Evolutionary conservation across 2,329 filamentous ascomycete genomes (phyloP).

Genomic region (Byssochlamys sp.): DNA sequence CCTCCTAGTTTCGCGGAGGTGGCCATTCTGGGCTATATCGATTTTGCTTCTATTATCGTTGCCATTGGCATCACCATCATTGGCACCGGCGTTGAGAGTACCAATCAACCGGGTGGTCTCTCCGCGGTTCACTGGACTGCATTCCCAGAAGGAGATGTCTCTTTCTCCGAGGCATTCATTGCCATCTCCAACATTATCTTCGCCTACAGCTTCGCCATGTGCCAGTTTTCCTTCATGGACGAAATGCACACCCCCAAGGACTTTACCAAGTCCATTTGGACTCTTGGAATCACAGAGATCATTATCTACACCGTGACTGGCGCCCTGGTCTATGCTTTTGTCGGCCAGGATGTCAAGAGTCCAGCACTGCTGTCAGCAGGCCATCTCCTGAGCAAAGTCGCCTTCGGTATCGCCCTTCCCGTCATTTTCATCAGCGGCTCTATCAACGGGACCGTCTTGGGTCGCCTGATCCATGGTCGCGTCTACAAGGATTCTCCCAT

Average conservation of each 20-base stretch:
- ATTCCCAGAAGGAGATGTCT: conserved; percentile 18
- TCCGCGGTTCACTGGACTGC: conserved; percentile 8
- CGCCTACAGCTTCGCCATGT: conserved; percentile 38
- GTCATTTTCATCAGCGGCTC: conserved; percentile 30
- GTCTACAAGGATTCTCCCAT: conserved; percentile 26
- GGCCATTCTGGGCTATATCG: conserved; percentile 29
- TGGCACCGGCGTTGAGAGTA: conserved; percentile 21
- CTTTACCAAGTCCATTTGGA: conserved; percentile 32
- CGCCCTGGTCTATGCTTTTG: conserved; percentile 24
- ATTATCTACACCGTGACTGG: conserved; percentile 24
- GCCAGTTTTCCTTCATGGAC: conserved; percentile 26
- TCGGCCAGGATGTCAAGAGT: conserved; percentile 22
- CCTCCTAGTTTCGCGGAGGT: conserved; percentile 29
- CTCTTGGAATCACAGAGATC: conserved; percentile 23
- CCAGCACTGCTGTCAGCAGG: conserved; percentile 24
- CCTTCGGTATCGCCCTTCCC: conserved; percentile 25
- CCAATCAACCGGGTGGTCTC: conserved; percentile 15
- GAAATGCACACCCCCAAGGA: conserved; percentile 26
- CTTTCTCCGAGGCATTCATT: conserved; percentile 26
- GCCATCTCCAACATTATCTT: conserved; percentile 29
- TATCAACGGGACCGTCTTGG: conserved; percentile 26
- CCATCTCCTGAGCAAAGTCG: conserved; percentile 17
- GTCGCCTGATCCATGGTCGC: conserved; percentile 25
- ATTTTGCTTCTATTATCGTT: conserved; percentile 25
- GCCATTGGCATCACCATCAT: conserved; percentile 29